Evolutionary conservation across 2,329 filamentous ascomycete species (phyloP).

Genomic region (Aspergillus felis): DNA sequence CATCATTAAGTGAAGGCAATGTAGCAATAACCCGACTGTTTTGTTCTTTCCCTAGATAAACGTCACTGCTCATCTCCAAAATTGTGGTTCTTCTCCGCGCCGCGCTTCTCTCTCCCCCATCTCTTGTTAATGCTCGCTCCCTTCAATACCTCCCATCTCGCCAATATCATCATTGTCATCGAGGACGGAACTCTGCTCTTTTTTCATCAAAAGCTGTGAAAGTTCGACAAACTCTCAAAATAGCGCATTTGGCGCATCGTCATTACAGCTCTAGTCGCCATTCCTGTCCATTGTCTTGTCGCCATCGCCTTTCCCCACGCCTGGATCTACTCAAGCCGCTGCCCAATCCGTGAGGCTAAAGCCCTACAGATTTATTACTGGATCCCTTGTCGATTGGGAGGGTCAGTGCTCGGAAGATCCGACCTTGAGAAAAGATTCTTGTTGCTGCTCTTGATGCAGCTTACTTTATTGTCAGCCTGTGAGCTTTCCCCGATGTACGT

Average conservation of each 20-base stretch:
- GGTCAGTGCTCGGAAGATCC: slow-evolving; percentile 2
- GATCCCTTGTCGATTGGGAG: slow-evolving; percentile 17
- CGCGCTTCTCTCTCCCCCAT: neutral
- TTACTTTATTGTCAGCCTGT: slow-evolving; percentile 8
- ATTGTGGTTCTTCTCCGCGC: neutral
- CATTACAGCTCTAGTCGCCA: neutral
- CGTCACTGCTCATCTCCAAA: neutral
- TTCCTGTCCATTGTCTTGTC: neutral
- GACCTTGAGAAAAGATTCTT: neutral
- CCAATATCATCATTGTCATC: neutral
- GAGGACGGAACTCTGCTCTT: neutral
- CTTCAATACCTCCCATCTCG: neutral
- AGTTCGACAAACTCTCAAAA: neutral
- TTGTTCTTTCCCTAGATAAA: neutral
- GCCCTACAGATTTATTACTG: slow-evolving; percentile 14
- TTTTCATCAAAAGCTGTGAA: neutral
- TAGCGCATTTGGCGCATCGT: neutral
- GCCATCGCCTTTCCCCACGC: slow-evolving; percentile 5
- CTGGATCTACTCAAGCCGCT: slow-evolving; percentile 17
- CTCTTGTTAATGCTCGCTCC: neutral
- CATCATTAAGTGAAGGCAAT: neutral
- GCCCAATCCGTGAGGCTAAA: slow-evolving; percentile 41
- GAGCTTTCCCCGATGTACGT: slow-evolving; percentile 16
- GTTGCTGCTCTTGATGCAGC: slow-evolving; percentile 11
- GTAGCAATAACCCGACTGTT: neutral